Conservation (phyloP, 768 basidiomycete species). For the Tricholoma furcatifolium region DNA sequence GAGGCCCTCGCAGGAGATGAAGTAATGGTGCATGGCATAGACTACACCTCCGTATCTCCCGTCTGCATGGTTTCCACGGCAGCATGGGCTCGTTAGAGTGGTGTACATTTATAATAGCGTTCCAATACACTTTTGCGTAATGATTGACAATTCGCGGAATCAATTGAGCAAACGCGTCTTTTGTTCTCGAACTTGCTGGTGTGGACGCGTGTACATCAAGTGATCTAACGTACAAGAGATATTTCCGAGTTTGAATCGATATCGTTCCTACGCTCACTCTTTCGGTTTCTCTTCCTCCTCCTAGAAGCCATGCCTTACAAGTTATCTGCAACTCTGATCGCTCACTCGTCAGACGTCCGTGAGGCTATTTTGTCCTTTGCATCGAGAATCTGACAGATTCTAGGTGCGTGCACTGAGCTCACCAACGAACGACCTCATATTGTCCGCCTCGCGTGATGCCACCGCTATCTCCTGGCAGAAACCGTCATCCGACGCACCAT, state of each 20-base stretch:
- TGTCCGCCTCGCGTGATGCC: conserved; percentile 91
- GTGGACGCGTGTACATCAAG: conserved; percentile 10
- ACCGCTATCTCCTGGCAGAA: conserved; percentile 87
- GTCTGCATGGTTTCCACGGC: conserved; percentile 48
- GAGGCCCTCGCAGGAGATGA: conserved; percentile 88
- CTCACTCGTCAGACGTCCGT: conserved; percentile 76
- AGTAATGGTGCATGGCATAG: conserved; percentile 88
- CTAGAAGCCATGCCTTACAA: conserved; percentile 60
- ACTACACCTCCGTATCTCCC: conserved; percentile 89
- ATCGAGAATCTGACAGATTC: conserved; percentile 19
- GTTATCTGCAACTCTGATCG: conserved; percentile 69
- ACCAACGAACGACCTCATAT: conserved; percentile 71
- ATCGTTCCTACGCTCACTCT: conserved; percentile 3
- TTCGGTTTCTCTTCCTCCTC: conserved; percentile 1
- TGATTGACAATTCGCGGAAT: not conserved
- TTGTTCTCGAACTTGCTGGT: not conserved
- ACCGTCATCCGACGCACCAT: conserved; percentile 43
- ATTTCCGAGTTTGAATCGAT: conserved; percentile 31
- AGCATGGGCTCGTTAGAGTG: conserved; percentile 80
- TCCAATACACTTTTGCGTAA: not conserved
- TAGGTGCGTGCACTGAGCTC: conserved; percentile 84
- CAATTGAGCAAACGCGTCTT: not conserved
- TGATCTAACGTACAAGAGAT: conserved; percentile 2
- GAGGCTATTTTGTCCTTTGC: conserved; percentile 9
- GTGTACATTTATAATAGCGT: conserved; percentile 57